Conservation (phyloP, 176 grass and related monocot genomes). For the Oryza coarctata region DNA sequence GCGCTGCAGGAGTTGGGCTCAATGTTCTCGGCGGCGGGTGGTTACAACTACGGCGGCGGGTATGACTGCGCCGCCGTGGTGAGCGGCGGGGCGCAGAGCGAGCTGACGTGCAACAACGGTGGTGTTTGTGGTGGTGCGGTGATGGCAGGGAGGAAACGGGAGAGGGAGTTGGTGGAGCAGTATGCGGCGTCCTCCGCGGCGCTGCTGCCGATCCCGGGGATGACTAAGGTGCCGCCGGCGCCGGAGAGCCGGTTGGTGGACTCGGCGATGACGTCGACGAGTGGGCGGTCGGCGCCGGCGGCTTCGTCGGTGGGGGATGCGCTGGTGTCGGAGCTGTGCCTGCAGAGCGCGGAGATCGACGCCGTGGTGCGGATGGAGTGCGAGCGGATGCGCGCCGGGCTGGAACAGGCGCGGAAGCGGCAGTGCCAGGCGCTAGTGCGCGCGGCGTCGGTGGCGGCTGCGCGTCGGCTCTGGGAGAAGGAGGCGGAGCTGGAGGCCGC, state of each 20-base stretch:
- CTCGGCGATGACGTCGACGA: conserved; percentile 44
- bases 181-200: neutral
- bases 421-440: conserved; percentile 41
- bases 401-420: conserved; percentile 49
- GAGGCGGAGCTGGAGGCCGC: conserved; percentile 36
- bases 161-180: neutral
- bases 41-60: neutral
- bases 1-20: neutral
- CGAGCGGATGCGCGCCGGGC: conserved; percentile 37
- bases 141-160: conserved; percentile 41
- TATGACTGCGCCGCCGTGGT: conserved; percentile 6
- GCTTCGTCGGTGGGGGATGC: neutral
- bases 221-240: neutral
- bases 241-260: conserved; percentile 24
- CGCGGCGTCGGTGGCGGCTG: conserved; percentile 21
- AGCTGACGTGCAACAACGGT: conserved; percentile 51
- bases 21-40: neutral
- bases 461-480: conserved; percentile 29
- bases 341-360: conserved; percentile 44
- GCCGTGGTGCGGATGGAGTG: conserved; percentile 48
- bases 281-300: conserved; percentile 33
- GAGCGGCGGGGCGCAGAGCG: conserved; percentile 45
- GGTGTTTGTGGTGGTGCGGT: neutral
- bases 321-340: conserved; percentile 32
- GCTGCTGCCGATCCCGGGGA: conserved; percentile 20